Evolutionary conservation across 192 early-diverging fungal genomes (phyloP), one percentile per base, ranked within the genome.

Genomic region (Podila horticola): DNA sequence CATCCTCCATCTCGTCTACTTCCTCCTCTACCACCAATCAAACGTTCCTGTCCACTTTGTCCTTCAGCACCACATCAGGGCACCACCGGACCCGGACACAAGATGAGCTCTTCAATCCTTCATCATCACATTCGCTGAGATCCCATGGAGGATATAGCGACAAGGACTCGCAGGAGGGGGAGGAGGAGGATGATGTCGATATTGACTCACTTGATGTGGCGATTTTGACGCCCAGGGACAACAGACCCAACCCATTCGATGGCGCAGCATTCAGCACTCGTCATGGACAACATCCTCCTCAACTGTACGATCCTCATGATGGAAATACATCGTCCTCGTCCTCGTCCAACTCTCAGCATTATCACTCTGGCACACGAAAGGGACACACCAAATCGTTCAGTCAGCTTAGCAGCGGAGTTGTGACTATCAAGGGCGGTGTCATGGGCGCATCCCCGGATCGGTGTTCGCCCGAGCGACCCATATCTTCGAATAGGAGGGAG

Each of bases 1-100:
- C 55, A 1, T 58, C 67, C 9, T 81, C 77, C 33, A 73, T 81
- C 15, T 50, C 61, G 6, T 73, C 77, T 6, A 51, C 24, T 12
- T 48, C 45, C 4, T 81, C 77, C 10, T 41, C 60, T 8, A 61
- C 62, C 61, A 73, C 77, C 9, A 73, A 64, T 45, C 67, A 66
- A 15, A 69, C 77, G 22, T 81, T 81, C 58, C 58, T 73, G 60
- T 69, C 77, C 22, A 73, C 71, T 3, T 45, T 66, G 1, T 81
- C 77, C 22, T 81, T 81, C 28, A 64, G 41, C 17, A 81, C 77
- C 22, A 48, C 58, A 2, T 69, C 77, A 1, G 77, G 71, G 19
- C 71, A 69, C 45, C 33, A 45, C 19, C 26, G 73, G 29, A 33
- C 24, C 24, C 38, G 41, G 58, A 57, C 64, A 4, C 59, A 62